phyloP scores from a whole-genome alignment of 805 yeast genomes.

The Wickerhamomyces queroliae region DNA sequence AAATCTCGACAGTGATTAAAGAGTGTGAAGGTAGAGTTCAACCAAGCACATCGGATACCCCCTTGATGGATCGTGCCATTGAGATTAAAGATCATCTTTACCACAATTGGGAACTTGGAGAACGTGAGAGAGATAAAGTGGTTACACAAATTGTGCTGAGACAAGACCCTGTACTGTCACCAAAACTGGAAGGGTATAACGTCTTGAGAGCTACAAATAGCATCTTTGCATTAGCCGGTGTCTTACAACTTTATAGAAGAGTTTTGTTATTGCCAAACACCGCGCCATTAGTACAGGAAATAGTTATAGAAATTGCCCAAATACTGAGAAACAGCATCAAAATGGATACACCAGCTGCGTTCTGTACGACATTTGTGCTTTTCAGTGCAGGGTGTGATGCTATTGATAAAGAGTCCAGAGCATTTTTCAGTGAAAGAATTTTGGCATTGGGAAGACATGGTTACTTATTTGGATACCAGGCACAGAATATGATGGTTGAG shows the following conservation, averaged over 20 bases:
- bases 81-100: slow-evolving; percentile 29
- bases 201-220: slow-evolving; percentile 42
- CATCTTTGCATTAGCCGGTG: slow-evolving; percentile 46
- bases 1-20: slow-evolving; percentile 37
- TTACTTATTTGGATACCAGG: slow-evolving; percentile 16
- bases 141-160: slow-evolving; percentile 5
- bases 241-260: slow-evolving; percentile 51
- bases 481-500: slow-evolving; percentile 34
- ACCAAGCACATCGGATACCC: slow-evolving; percentile 11
- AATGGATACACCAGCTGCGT: slow-evolving; percentile 41
- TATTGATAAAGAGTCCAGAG: slow-evolving; percentile 25
- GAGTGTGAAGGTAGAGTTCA: slow-evolving; percentile 15
- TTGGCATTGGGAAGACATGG: slow-evolving; percentile 32
- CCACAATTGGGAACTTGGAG: slow-evolving; percentile 18
- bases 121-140: slow-evolving; percentile 24
- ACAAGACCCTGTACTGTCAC: slow-evolving; percentile 5
- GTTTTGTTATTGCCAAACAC: slow-evolving; percentile 44
- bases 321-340: slow-evolving; percentile 31
- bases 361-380: slow-evolving; percentile 44
- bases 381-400: slow-evolving; percentile 55
- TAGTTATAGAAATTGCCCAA: slow-evolving; percentile 27
- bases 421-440: slow-evolving; percentile 32
- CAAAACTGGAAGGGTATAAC: slow-evolving; percentile 13
- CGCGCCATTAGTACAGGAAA: slow-evolving; percentile 41
- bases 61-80: slow-evolving; percentile 27